Conservation (phyloP, 352 stramenopile genomes). For the Phytophthora kernoviae region DNA sequence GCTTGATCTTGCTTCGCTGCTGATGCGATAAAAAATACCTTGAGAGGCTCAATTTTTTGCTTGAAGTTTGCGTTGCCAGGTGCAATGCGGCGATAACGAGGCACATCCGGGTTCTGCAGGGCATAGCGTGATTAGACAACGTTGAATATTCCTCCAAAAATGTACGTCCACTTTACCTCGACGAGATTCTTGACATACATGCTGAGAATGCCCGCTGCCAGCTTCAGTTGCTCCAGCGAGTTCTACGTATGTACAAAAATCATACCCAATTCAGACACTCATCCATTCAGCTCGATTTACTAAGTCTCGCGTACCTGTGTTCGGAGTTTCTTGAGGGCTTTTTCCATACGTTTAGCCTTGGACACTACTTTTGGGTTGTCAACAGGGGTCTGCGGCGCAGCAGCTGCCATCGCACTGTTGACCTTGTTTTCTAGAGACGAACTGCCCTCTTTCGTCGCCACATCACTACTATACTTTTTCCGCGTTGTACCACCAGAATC, state of each 20-base stretch:
- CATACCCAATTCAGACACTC: background rate
- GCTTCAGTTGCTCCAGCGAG: constrained; percentile 66
- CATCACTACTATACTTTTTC: constrained; percentile 8
- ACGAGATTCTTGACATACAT: constrained; percentile 90
- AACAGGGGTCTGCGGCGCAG: constrained; percentile 13
- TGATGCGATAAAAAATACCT: constrained; percentile 41
- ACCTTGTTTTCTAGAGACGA: constrained; percentile 7
- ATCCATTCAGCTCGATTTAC: background rate
- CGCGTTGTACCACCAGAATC: background rate
- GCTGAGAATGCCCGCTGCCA: constrained; percentile 70
- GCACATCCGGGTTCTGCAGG: constrained; percentile 75
- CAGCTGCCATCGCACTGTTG: background rate
- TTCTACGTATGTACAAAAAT: constrained; percentile 46
- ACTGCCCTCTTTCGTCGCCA: constrained; percentile 7
- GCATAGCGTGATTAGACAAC: background rate
- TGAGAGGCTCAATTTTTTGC: constrained; percentile 81
- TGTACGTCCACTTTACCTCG: constrained; percentile 47
- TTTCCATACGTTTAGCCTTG: constrained; percentile 51
- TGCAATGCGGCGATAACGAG: constrained; percentile 80
- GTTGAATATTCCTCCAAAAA: background rate
- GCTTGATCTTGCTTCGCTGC: background rate
- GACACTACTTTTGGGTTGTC: constrained; percentile 19
- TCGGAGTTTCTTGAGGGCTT: constrained; percentile 51
- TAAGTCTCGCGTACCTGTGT: constrained; percentile 42
- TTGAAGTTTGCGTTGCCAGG: constrained; percentile 85